Evolutionary conservation across 1,284 basidiomycete species (phyloP), one percentile per base, ranked within the genome.

Genomic region (Erythrobasidium hasegawianum): DNA sequence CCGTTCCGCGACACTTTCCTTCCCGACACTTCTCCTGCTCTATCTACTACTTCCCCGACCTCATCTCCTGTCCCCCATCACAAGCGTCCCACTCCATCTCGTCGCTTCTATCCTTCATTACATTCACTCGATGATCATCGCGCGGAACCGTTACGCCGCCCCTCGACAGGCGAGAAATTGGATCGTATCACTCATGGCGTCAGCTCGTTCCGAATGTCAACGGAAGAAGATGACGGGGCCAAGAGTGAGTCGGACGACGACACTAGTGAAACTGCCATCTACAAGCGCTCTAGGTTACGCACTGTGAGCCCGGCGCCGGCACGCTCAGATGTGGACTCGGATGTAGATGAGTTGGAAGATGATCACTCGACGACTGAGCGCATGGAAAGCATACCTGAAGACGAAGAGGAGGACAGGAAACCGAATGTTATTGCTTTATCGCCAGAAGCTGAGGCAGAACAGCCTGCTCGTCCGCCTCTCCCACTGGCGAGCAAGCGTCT

Each of bases 161-260:
- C 62, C 18, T 45, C 39, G 18, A 65, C 62, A 16, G 26, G 62
- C 18, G 62, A 65, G 24, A 65, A 65, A 29, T 7, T 65, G 24
- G 56, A 65, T 18, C 54, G 62, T 29, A 65, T 65, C 62, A 65
- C 62, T 49, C 62, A 41, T 29, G 62, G 33, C 45, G 62, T 65
- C n/a, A 29, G 43, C 38, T 45, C 62, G 26, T 65, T 65, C 56
- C 26, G 55, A 24, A 65, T 65, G 62, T 38, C 53, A n/a, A 65
- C 55, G 22, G 20, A 22, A 13, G 54, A 65, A 29, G 62, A 65
- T 24, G 16, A 53, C 20, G 29, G 50, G 2, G 40, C 53, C 2
- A 65, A 58, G 55, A 65, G 62, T 29, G 62, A 65, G 33, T 65
- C 62, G 16, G 62, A 65, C 38, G 62, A 65, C 47, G 62, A 65